Conservation (phyloP, 1,139 yeast species). For the Kazachstania sp. region DNA sequence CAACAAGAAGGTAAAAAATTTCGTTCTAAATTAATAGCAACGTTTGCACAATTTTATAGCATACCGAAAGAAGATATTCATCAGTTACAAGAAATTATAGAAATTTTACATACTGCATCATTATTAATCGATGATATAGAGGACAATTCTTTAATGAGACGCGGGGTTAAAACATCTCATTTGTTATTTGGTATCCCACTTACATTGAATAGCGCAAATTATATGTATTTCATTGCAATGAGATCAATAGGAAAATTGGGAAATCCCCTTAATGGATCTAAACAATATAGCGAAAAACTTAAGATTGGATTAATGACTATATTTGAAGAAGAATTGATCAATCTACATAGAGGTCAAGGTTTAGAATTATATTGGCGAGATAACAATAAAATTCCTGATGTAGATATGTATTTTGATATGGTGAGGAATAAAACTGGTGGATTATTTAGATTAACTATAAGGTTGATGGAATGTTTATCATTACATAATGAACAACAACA, state of each 20-base stretch:
- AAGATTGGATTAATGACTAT: slow-evolving; percentile 22
- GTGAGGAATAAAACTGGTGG: slow-evolving; percentile 89
- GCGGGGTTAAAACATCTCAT: slow-evolving; percentile 78
- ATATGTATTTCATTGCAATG: slow-evolving; percentile 72
- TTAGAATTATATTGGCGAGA: slow-evolving; percentile 86
- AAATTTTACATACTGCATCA: slow-evolving; percentile 57
- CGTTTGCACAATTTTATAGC: slow-evolving; percentile 42
- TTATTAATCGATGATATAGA: slow-evolving; percentile 79
- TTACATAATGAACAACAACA: not conserved
- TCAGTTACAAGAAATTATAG: slow-evolving; percentile 40
- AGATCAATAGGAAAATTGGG: slow-evolving; percentile 12
- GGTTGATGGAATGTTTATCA: slow-evolving; percentile 44
- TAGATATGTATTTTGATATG: slow-evolving; percentile 66
- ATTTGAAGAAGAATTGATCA: slow-evolving; percentile 62
- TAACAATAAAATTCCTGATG: slow-evolving; percentile 46
- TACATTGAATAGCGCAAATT: slow-evolving; percentile 75
- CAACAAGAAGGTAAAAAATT: slow-evolving; percentile 50
- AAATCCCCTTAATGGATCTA: not conserved
- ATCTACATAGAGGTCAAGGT: slow-evolving; percentile 84
- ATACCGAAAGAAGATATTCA: slow-evolving; percentile 34
- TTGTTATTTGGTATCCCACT: slow-evolving; percentile 64
- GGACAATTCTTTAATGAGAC: slow-evolving; percentile 57
- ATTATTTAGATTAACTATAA: slow-evolving; percentile 61
- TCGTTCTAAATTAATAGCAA: slow-evolving; percentile 40
- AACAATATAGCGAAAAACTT: not conserved